Percentiles rank a stretch among this genome's conserved stretches.
Conservation (phyloP, 192 early-diverging fungal species). For the Chytriomyces hyalinus region DNA sequence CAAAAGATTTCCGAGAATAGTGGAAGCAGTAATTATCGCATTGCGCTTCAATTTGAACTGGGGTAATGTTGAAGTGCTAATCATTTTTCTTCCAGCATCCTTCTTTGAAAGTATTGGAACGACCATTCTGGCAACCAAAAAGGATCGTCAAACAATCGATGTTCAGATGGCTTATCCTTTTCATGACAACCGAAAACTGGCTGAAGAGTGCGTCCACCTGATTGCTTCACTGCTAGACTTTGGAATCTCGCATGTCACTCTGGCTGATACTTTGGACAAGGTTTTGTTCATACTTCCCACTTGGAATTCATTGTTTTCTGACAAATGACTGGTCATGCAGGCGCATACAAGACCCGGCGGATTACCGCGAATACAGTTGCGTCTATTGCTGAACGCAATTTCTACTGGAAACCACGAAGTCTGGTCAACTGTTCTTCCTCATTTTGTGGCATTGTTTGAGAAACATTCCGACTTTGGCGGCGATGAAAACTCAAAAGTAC, state of each 20-base stretch:
- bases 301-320: neutral
- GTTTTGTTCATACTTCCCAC: constrained; percentile 17
- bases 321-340: constrained; percentile 14
- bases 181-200: constrained; percentile 43
- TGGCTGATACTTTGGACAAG: constrained; percentile 46
- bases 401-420: constrained; percentile 38
- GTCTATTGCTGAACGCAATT: constrained; percentile 48
- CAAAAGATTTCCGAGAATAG: neutral
- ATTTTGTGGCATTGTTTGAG: constrained; percentile 47
- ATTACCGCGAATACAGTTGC: constrained; percentile 43
- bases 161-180: constrained; percentile 54
- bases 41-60: no score
- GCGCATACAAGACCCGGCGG: constrained; percentile 43
- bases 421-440: constrained; percentile 42
- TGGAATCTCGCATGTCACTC: constrained; percentile 36
- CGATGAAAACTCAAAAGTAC: constrained; percentile 31
- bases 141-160: constrained; percentile 7
- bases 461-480: constrained; percentile 39
- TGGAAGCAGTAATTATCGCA: no score
- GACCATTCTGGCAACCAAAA: neutral
- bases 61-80: no score
- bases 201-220: constrained; percentile 47
- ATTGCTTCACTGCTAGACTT: constrained; percentile 40
- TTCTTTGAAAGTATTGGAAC: constrained; percentile 16
- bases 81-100: neutral